Conservation (phyloP, 2,329 filamentous ascomycete species). For the Tolypocladium ophioglossoides region DNA sequence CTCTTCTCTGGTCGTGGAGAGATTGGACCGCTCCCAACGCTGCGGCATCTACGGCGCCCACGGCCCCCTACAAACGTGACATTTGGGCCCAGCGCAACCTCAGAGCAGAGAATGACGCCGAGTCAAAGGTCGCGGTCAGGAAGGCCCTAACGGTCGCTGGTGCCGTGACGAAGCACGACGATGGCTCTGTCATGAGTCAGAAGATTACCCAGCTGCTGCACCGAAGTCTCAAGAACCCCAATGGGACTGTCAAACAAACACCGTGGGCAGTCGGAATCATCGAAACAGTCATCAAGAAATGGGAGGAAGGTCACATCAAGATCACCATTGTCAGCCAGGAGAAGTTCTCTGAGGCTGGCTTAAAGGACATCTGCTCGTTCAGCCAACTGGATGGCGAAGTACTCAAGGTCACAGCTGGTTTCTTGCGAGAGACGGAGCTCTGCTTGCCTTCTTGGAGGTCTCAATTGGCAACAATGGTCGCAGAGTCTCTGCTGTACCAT, state of each 20-base stretch:
- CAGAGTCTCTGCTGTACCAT: slow-evolving; percentile 25
- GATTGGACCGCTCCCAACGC: slow-evolving; percentile 8
- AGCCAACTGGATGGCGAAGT: slow-evolving; percentile 10
- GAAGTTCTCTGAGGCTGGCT: slow-evolving; percentile 13
- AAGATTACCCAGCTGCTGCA: slow-evolving; percentile 12
- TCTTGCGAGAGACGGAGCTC: slow-evolving; percentile 16
- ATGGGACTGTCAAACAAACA: slow-evolving; percentile 3
- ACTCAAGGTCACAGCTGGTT: slow-evolving; percentile 14
- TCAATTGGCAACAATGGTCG: slow-evolving; percentile 10
- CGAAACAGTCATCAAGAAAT: slow-evolving; percentile 12
- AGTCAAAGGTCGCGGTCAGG: neutral
- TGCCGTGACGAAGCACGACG: slow-evolving; percentile 1
- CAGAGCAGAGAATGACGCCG: slow-evolving; percentile 1
- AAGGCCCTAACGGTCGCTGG: slow-evolving; percentile 1
- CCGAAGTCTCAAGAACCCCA: slow-evolving; percentile 8
- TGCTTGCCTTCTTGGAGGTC: slow-evolving; percentile 13
- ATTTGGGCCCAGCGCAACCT: slow-evolving; percentile 5
- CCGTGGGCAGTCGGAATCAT: slow-evolving; percentile 11
- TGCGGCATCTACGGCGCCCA: neutral
- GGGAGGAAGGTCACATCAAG: slow-evolving; percentile 11
- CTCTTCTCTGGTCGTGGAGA: slow-evolving; percentile 19
- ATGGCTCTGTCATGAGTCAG: slow-evolving; percentile 7
- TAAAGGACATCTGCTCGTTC: slow-evolving; percentile 14
- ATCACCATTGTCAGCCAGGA: slow-evolving; percentile 13
- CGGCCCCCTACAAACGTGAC: neutral